Base-by-base conservation (phyloP, 1,139 yeast species). In the Yamadazyma diospyri region DNA sequence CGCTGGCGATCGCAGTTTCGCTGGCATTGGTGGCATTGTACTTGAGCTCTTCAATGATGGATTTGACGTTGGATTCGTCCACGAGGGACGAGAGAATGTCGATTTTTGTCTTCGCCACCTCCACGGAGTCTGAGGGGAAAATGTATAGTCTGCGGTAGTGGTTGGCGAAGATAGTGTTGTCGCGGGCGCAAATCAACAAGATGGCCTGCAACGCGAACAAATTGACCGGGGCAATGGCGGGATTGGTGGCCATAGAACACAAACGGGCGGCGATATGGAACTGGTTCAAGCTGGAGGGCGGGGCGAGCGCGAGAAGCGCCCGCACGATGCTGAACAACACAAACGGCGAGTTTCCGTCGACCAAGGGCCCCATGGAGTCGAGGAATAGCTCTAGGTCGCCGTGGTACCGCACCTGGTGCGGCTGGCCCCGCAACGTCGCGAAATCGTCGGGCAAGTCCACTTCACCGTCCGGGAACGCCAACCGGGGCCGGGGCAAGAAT, bases 1-100 rank as follows among this genome's bases (percentile, higher is more conserved):
- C 76, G 11, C 67, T 61, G 4, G 81, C 69, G 4, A 78, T 55
- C 0, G 37, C 37, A 8, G 61, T 49, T 1, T 53, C 46, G 3
- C 70, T 57, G 4, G 24, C 16, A 14, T 64, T 51, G n/a, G 67
- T 57, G 0, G 85, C 77, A 42, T 78, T 75, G 50, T 77, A 77
- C 46, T 82, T 81, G 25, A 89, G 61, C 53, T 88, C 95, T 17
- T 69, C 66, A n/a, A 83, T 59, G 11, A 86, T 71, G 3, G 48
- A 40, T 26, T 66, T 64, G 32, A 78, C 70, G 43, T 74, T 85
- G 3, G 57, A 54, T 16, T 72, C 76, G 32, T 68, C 67, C 23
- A 79, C 73, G 17, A 87, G 54, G 12, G 69, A 58, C 2, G 89
- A 70, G 29, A 89, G 57, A 16, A 87, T 75, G 31, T 69, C 69